A percentile compares a stretch with the other conserved stretches of the same genome.
phyloP scores from a whole-genome alignment of 495 filamentous ascomycete genomes.

The Podospora comata region DNA sequence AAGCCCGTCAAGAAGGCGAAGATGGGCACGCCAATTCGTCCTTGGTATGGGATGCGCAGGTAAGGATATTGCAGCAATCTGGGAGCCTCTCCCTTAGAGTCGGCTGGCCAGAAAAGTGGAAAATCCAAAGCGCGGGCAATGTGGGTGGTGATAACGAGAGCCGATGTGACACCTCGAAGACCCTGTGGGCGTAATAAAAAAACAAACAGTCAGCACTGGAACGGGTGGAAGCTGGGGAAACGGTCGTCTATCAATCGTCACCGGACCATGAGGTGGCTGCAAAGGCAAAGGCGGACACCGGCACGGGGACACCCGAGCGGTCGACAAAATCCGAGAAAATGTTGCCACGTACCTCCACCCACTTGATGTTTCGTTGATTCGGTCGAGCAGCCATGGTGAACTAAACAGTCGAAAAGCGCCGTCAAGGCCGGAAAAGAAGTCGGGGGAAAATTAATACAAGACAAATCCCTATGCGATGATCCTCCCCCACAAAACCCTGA shows the following conservation, averaged over 20 bases:
- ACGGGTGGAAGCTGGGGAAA: neutral
- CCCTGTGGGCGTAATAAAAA: conserved; percentile 43
- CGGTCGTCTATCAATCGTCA: neutral
- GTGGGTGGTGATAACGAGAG: conserved; percentile 61
- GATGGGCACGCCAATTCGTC: conserved; percentile 60
- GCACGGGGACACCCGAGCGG: neutral
- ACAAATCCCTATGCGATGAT: neutral
- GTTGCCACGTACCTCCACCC: conserved; percentile 35
- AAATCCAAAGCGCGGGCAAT: conserved; percentile 58
- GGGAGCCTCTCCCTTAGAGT: conserved; percentile 43
- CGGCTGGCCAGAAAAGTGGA: conserved; percentile 54
- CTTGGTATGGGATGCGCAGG: conserved; percentile 61
- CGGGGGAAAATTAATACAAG: neutral
- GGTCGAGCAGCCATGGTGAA: conserved; percentile 15
- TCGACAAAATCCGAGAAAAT: conserved; percentile 1
- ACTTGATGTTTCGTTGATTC: conserved; percentile 36
- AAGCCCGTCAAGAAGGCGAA: conserved; percentile 67
- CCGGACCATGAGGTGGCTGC: neutral
- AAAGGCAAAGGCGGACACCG: neutral
- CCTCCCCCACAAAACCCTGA: conserved; percentile 1
- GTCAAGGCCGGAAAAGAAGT: neutral
- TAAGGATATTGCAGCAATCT: conserved; percentile 57
- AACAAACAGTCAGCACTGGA: conserved; percentile 9
- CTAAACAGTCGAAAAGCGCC: neutral
- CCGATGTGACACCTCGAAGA: conserved; percentile 61